A percentile compares a stretch with the other conserved stretches of the same genome.
These are phyloP conservation scores for Verticillium alfalfae DNA, from an alignment of 2,329 filamentous ascomycete genomes.

Conservation along the genomic window DNA sequence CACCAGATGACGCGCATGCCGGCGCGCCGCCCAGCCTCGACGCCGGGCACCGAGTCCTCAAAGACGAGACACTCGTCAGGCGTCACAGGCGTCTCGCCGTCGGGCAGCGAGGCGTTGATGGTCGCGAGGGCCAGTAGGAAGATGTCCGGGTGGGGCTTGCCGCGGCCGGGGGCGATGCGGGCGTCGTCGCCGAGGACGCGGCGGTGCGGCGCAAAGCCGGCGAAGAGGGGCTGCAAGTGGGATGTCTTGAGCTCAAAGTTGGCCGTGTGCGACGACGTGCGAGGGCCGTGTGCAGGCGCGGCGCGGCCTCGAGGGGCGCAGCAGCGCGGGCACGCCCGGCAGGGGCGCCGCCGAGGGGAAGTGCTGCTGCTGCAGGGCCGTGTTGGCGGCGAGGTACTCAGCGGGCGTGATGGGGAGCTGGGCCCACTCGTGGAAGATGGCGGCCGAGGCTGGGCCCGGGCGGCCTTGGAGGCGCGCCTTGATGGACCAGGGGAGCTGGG, in stretches of 20 bases:
- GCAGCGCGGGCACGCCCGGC: conserved; percentile 68
- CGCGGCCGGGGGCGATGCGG: conserved; percentile 71
- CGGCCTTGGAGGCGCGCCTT: conserved; percentile 77
- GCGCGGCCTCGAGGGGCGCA: conserved; percentile 32
- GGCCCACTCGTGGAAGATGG: conserved; percentile 70
- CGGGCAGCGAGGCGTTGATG: conserved; percentile 68
- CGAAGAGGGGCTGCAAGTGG: conserved; percentile 53
- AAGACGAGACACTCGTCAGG: conserved; percentile 93
- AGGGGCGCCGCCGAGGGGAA: conserved; percentile 75
- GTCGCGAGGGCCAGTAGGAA: conserved; percentile 80
- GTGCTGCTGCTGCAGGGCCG: conserved; percentile 59
- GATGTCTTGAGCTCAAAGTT: conserved; percentile 76
- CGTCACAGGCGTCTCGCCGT: conserved; percentile 58
- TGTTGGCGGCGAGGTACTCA: conserved; percentile 57
- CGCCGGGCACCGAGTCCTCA: conserved; percentile 89
- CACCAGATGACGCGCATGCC: conserved; percentile 95
- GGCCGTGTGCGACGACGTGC: conserved; percentile 70
- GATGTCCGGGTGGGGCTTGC: conserved; percentile 93
- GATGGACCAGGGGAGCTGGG: conserved; percentile 81
- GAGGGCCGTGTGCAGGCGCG: conserved; percentile 70
- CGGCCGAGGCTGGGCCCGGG: conserved; percentile 46
- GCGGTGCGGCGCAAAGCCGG: conserved; percentile 62
- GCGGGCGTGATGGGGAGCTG: conserved; percentile 70
- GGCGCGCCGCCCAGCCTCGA: conserved; percentile 83
- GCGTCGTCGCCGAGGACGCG: conserved; percentile 81